Conservation (phyloP, 371 early-diverging fungal species). For the Fennellomyces sp. region DNA sequence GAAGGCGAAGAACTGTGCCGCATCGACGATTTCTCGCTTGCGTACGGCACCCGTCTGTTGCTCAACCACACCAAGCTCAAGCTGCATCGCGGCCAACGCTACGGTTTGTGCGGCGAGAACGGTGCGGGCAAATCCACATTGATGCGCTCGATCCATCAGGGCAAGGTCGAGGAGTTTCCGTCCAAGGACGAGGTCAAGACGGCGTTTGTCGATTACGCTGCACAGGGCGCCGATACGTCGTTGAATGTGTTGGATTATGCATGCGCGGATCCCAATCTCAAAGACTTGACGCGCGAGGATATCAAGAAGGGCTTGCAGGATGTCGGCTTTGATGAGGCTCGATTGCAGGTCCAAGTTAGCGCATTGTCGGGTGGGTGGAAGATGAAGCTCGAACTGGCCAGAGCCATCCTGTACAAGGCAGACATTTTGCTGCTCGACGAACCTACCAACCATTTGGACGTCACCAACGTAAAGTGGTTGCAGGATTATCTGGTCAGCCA, state of each 20-base stretch:
- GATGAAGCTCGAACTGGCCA: conserved; percentile 84
- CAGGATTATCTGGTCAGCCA: conserved; percentile 92
- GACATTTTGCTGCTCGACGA: conserved; percentile 98
- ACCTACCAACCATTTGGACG: conserved; percentile 94
- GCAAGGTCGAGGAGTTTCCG: conserved; percentile 79
- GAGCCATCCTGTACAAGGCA: conserved; percentile 82
- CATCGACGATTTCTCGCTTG: conserved; percentile 76
- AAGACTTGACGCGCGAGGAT: conserved; percentile 47
- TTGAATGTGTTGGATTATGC: conserved; percentile 68
- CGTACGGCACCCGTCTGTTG: conserved; percentile 85
- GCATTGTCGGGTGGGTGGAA: conserved; percentile 90
- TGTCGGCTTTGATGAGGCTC: conserved; percentile 71
- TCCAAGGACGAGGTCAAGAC: conserved; percentile 69
- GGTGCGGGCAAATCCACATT: conserved; percentile 95
- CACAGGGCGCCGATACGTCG: conserved; percentile 73
- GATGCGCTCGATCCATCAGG: conserved; percentile 77
- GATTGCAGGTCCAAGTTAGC: conserved; percentile 60
- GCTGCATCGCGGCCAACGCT: conserved; percentile 78
- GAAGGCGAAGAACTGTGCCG: conserved; percentile 77
- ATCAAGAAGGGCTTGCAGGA: conserved; percentile 58
- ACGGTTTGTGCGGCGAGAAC: conserved; percentile 88
- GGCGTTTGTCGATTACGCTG: conserved; percentile 74
- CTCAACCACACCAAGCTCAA: conserved; percentile 78
- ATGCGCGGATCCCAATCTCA: conserved; percentile 52
- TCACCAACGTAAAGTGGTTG: conserved; percentile 94